Evolutionary conservation across 2,329 filamentous ascomycete species (phyloP), one percentile per base, ranked within the genome.

Genomic region (Trichoderma sp.): DNA sequence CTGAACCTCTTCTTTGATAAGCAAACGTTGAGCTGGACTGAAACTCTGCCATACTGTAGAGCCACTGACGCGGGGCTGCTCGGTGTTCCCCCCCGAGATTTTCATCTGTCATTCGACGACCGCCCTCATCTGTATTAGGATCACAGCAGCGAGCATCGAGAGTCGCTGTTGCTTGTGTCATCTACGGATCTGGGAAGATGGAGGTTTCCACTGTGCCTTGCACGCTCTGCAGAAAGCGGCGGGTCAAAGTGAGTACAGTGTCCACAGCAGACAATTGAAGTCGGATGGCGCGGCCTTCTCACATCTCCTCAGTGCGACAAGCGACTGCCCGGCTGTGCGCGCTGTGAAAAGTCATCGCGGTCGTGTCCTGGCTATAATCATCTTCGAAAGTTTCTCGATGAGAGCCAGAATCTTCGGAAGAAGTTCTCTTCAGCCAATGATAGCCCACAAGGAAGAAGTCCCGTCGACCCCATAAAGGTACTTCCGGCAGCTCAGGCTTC

Each of bases 351-450:
- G 40, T 70, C 68, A 13, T 59, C 61, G 24, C 71, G 70, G 24
- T 61, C 68, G 33, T 72, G 71, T 47, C 70, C 71, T 47, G 71
- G 71, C 59, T 72, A 72, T 60, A 72, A 72, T 33, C 70, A 69
- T n/a, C 67, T 70, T 21, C 70, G 71, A 37, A 69, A 61, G 21
- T 72, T 72, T 60, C 69, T 70, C 3, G 71, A 72, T 53, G 64
- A 72, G 63, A 68, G 71, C 58, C 64, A 70, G 61, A 70, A 66
- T 21, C 62, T 72, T 16, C 70, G 71, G 3, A 68, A 68, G 58
- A 72, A 72, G 66, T 70, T 70, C 35, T 55, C 62, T 27, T 31
- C 56, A 10, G 49, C 68, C n/a, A 21, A 35, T 55, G 52, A 57
- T 14, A 56, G 61, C 10, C 43, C 63, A 3, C 53, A 52, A 31